Evolutionary conservation across 1,139 yeast species (phyloP).

Genomic region (Yamadazyma dendronema): DNA sequence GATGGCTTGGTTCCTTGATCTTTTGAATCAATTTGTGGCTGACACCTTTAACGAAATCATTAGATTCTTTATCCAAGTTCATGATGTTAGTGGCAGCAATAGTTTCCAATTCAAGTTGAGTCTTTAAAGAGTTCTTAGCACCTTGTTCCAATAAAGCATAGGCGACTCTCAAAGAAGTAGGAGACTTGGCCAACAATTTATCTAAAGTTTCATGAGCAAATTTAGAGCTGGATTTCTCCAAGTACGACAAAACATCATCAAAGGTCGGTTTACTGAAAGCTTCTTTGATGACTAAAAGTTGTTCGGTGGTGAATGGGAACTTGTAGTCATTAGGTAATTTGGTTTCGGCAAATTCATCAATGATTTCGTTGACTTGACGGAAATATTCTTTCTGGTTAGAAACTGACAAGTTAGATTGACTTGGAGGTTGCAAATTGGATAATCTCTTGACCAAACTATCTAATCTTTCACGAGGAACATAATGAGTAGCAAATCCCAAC

Average conservation of each 20-base stretch:
- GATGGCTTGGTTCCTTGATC: slow-evolving; percentile 49
- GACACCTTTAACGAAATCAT: slow-evolving; percentile 76
- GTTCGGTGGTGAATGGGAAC: slow-evolving; percentile 56
- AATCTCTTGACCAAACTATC: slow-evolving; percentile 64
- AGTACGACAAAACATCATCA: slow-evolving; percentile 58
- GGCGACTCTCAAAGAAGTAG: slow-evolving; percentile 75
- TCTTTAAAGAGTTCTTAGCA: slow-evolving; percentile 53
- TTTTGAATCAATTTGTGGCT: slow-evolving; percentile 66
- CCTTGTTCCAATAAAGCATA: slow-evolving; percentile 70
- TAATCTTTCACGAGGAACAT: slow-evolving; percentile 64
- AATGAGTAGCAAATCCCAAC: slow-evolving; percentile 90
- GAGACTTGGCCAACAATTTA: slow-evolving; percentile 62
- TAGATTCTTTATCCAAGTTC: slow-evolving; percentile 50
- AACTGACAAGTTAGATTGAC: slow-evolving; percentile 25
- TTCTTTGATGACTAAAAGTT: slow-evolving; percentile 61
- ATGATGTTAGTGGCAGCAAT: slow-evolving; percentile 76
- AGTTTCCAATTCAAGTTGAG: slow-evolving; percentile 73
- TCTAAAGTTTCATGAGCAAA: slow-evolving; percentile 65
- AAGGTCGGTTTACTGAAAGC: slow-evolving; percentile 63
- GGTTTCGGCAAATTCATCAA: slow-evolving; percentile 72
- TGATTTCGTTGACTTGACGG: slow-evolving; percentile 63
- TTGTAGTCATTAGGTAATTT: slow-evolving; percentile 65
- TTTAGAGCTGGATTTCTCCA: slow-evolving; percentile 50
- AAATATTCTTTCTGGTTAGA: slow-evolving; percentile 41
- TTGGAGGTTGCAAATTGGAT: slow-evolving; percentile 52